Conservation (phyloP, 2,329 filamentous ascomycete species). For the Aspergillus chevalieri region DNA sequence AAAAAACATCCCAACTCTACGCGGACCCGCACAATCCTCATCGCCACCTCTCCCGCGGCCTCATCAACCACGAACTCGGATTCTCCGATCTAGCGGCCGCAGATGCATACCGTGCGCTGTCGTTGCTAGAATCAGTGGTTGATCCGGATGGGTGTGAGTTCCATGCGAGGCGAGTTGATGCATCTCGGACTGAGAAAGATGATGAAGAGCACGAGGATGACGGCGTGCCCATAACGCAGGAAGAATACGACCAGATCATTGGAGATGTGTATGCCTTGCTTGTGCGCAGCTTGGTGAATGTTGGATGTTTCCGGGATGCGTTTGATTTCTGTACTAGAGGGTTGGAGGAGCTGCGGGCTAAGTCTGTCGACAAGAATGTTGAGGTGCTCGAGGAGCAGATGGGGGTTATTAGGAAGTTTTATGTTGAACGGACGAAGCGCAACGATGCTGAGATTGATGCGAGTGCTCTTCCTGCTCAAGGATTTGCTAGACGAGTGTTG, state of each 20-base stretch:
- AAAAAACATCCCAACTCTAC: conserved; percentile 46
- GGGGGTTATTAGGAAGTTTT: conserved; percentile 20
- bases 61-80: conserved; percentile 64
- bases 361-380: conserved; percentile 4
- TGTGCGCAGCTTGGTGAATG: conserved; percentile 30
- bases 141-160: conserved; percentile 75
- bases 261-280: conserved; percentile 32
- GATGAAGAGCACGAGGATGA: conserved; percentile 40
- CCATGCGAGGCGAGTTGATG: conserved; percentile 52
- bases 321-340: conserved; percentile 35
- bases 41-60: conserved; percentile 51
- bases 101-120: conserved; percentile 84
- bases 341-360: conserved; percentile 15
- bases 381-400: conserved; percentile 22
- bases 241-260: conserved; percentile 31
- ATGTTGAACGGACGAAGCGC: conserved; percentile 8
- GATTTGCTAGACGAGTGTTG: conserved; percentile 46
- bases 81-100: conserved; percentile 87
- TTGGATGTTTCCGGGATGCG: conserved; percentile 37
- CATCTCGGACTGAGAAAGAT: conserved; percentile 1
- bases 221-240: conserved; percentile 23
- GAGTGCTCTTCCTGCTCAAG: conserved; percentile 30
- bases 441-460: conserved; percentile 19
- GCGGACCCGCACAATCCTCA: conserved; percentile 37
- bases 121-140: conserved; percentile 72